These are phyloP conservation scores for Dioscorea dumetorum DNA, from an alignment of 106 monocot genomes.

Conservation along the genomic window DNA sequence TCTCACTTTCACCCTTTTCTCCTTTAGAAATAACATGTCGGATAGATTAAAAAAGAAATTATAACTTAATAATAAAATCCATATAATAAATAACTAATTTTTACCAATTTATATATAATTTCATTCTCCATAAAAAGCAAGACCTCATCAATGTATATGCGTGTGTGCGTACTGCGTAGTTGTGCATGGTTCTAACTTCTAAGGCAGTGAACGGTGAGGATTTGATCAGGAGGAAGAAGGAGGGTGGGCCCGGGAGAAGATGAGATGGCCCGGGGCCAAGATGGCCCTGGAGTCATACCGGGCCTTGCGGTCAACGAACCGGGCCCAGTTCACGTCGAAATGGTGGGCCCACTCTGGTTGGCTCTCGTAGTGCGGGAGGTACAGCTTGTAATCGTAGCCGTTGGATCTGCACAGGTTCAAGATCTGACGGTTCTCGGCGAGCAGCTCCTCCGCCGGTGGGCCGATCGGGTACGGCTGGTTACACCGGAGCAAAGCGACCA, in stretches of 20 bases:
- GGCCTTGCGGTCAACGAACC: constrained; percentile 58
- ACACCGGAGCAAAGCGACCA: constrained; percentile 90
- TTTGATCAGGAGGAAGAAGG: background rate
- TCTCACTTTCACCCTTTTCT: no score
- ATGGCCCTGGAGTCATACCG: constrained; percentile 67
- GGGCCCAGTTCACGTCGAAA: constrained; percentile 60
- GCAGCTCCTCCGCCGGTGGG: constrained; percentile 41
- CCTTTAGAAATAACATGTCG: no score
- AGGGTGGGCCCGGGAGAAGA: constrained; percentile 38
- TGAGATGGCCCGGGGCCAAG: constrained; percentile 75
- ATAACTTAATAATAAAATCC: no score
- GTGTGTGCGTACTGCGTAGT: background rate
- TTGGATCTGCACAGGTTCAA: constrained; percentile 40
- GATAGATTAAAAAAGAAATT: no score
- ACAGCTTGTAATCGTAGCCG: constrained; percentile 86
- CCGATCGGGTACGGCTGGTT: constrained; percentile 47
- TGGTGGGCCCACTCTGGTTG: constrained; percentile 60
- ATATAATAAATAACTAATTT: no score
- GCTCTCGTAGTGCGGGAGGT: constrained; percentile 65
- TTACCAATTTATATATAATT: no score
- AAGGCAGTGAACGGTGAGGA: background rate
- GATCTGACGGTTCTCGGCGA: constrained; percentile 67
- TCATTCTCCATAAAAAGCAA: no score
- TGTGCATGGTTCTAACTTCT: no score
- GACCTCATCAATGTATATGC: no score